A percentile compares a stretch with the other conserved stretches of the same genome.
Evolutionary conservation across 805 yeast species (phyloP).

Genomic region (Saccharomyces eubayanus): DNA sequence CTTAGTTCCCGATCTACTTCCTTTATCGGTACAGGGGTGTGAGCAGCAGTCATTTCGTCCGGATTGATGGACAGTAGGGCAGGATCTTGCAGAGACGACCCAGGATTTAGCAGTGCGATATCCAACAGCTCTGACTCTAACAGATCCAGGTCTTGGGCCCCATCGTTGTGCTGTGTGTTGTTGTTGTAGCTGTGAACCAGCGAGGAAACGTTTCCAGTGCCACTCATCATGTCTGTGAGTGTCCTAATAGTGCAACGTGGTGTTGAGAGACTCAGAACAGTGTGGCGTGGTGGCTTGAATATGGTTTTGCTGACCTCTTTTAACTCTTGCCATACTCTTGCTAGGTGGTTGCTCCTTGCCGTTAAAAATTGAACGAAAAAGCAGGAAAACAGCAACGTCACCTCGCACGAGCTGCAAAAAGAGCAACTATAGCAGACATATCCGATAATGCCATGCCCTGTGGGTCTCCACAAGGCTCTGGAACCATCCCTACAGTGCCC

Average conservation of each 20-base stretch:
- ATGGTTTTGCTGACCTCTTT: background rate
- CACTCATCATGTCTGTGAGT: background rate
- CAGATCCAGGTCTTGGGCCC: slow-evolving; percentile 3
- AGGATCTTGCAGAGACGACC: background rate
- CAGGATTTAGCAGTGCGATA: slow-evolving; percentile 15
- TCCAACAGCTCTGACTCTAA: slow-evolving; percentile 24
- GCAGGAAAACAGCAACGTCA: background rate
- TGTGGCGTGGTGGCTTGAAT: background rate
- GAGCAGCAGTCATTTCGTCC: background rate
- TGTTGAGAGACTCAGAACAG: background rate
- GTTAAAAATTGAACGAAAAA: background rate
- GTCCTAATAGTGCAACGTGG: background rate
- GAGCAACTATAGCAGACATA: background rate
- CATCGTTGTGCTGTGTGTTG: background rate
- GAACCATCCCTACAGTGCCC: background rate
- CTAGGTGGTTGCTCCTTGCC: background rate
- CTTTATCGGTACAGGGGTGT: background rate
- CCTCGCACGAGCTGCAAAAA: background rate
- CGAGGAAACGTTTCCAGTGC: background rate
- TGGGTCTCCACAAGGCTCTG: background rate
- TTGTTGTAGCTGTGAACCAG: background rate
- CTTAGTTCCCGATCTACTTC: slow-evolving; percentile 1
- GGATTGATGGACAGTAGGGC: background rate
- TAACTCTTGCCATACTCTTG: background rate
- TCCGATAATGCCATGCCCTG: background rate